Conservation (phyloP, 148 eudicot species). For the Bassia scoparia region DNA sequence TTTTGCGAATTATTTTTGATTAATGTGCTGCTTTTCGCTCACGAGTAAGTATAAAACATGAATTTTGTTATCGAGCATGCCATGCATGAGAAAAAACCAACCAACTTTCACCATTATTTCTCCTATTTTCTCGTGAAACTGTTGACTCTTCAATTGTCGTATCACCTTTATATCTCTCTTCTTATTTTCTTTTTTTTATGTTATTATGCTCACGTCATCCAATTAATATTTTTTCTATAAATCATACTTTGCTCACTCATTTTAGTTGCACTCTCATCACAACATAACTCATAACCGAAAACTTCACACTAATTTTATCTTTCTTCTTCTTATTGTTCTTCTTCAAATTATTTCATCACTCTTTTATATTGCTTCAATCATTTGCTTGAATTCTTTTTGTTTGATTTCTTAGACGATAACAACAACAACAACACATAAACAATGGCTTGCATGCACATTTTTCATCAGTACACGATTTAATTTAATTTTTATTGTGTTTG, state of each 20-base stretch:
- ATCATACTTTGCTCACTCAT: slow-evolving; percentile 5
- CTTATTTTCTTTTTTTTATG: background rate
- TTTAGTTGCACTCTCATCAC: background rate
- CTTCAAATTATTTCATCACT: background rate
- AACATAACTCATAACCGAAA: background rate
- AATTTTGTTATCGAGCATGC: too few species aligned
- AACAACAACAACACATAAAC: background rate
- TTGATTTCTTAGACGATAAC: background rate
- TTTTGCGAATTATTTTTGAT: too few species aligned
- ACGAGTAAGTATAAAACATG: too few species aligned
- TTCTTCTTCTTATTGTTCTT: background rate
- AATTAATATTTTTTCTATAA: slow-evolving; percentile 6
- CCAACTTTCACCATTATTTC: background rate
- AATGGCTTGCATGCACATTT: slow-evolving; percentile 17
- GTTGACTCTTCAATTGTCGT: background rate
- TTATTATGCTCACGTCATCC: background rate
- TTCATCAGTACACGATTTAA: slow-evolving; percentile 7
- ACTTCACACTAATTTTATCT: background rate
- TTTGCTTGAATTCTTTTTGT: background rate
- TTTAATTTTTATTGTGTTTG: too few species aligned
- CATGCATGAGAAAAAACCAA: background rate
- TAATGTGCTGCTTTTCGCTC: background rate
- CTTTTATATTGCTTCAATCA: background rate
- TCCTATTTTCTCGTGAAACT: slow-evolving; percentile 15
- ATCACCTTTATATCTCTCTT: background rate